Base-by-base conservation (phyloP, 2,329 filamentous ascomycete species). In the Neofusicoccum umdonicola region DNA sequence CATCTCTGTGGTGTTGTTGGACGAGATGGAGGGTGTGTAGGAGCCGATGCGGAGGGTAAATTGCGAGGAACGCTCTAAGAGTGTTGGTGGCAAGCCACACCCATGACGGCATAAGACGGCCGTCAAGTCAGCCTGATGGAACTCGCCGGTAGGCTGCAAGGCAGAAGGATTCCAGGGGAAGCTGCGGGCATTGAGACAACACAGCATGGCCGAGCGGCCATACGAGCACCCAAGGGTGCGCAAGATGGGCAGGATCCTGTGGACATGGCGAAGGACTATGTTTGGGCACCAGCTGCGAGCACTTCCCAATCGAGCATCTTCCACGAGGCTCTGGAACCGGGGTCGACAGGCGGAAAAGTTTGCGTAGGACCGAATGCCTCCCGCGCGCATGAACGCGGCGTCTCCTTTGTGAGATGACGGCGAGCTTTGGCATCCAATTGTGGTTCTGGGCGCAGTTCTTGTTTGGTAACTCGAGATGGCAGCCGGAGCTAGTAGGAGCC, bases 171-270 rank as follows among this genome's bases (percentile, higher is more conserved):
- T 8, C 39, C 19, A 45, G 15, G 54, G 35, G 41, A 45, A 42
- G 54, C 12, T 56, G 54, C 54, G 54, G 54, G 54, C 54, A 58
- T 58, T 58, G 54, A 58, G 42, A 58, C 12, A n/a, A 58, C 12
- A n/a, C 27, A 3, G 39, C 8, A 19, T 22, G 17, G 22, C 12
- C 13, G 34, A 15, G 12, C 54, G 31, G 41, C 1, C 41, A 45
- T 45, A 47, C 42, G 31, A 27, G 42, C 15, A 45, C 19, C 12
- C 27, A 42, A 44, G 41, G 41, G 35, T 44, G 12, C 35, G 17
- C 9, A n/a, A 60, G 34, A 47, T 15, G n/a, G 27, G 39, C 39
- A 45, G 22, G 15, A 34, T 47, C 56, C 56, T 47, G 37, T 35
- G 31, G 56, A 44, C 39, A 35, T 27, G 7, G 34, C 11, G 39